phyloP scores from a whole-genome alignment of 768 basidiomycete species.

The Lactarius akahatsu region DNA sequence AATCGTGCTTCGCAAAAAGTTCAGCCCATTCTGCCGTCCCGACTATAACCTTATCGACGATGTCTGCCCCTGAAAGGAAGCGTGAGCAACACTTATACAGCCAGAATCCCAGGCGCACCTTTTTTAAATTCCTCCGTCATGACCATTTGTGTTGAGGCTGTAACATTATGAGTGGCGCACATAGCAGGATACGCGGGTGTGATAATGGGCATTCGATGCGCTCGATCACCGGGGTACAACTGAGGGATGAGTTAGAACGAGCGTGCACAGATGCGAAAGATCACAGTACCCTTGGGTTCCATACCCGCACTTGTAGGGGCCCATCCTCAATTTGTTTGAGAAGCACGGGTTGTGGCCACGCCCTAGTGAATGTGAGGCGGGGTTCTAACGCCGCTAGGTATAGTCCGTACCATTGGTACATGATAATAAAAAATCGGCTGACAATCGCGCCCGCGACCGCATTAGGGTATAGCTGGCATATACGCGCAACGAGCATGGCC shows the following conservation, averaged over 20 bases:
- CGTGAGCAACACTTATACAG: slow-evolving; percentile 22
- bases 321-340: slow-evolving; percentile 97
- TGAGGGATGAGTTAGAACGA: slow-evolving; percentile 35
- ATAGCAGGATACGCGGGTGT: slow-evolving; percentile 99
- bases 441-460: slow-evolving; percentile 94
- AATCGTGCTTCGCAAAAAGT: slow-evolving; percentile 93
- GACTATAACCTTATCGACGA: slow-evolving; percentile 89
- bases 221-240: slow-evolving; percentile 87
- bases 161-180: slow-evolving; percentile 99
- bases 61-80: slow-evolving; percentile 71
- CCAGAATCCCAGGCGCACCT: slow-evolving; percentile 45
- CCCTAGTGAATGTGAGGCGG: slow-evolving; percentile 50
- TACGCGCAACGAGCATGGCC: slow-evolving; percentile 98
- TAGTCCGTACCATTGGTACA: slow-evolving; percentile 84
- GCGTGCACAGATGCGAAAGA: slow-evolving; percentile 4
- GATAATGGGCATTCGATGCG: slow-evolving; percentile 99
- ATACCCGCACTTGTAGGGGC: slow-evolving; percentile 88
- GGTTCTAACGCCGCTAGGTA: background rate
- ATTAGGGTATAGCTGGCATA: slow-evolving; percentile 97
- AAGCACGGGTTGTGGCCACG: slow-evolving; percentile 98
- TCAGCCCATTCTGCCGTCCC: slow-evolving; percentile 86
- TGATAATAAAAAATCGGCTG: slow-evolving; percentile 97
- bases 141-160: slow-evolving; percentile 91
- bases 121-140: slow-evolving; percentile 95
- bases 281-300: slow-evolving; percentile 87